Conservation (phyloP, 306 rosid species). For the Pyrus bretschneideri region DNA sequence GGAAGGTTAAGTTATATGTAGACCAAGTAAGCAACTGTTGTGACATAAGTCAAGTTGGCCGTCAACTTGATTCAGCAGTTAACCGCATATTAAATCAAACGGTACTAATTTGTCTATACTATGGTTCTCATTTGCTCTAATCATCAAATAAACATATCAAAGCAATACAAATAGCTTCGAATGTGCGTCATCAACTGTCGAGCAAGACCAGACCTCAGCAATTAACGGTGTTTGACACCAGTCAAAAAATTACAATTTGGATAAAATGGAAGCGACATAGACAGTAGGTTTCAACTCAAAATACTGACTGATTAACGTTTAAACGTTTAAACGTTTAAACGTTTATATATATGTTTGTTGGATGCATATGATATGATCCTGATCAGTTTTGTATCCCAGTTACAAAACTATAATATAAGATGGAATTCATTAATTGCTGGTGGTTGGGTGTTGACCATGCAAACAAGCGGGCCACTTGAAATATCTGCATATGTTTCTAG, state of each 20-base stretch:
- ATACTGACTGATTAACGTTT: too few relatives aligned
- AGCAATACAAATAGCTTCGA: not conserved
- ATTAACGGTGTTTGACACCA: not conserved
- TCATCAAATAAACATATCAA: too few relatives aligned
- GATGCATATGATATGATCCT: not conserved
- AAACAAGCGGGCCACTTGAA: not conserved
- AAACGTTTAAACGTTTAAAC: too few relatives aligned
- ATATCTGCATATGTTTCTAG: not conserved
- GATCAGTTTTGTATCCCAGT: not conserved
- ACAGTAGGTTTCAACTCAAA: too few relatives aligned
- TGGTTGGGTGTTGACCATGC: not conserved
- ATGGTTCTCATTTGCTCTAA: too few relatives aligned
- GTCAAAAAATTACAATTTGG: not conserved
- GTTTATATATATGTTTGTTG: not conserved
- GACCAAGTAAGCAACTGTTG: too few relatives aligned
- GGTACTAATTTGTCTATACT: too few relatives aligned
- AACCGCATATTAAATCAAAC: too few relatives aligned
- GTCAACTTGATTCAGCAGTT: too few relatives aligned
- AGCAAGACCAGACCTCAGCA: not conserved
- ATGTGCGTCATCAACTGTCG: not conserved
- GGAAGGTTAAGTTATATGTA: too few relatives aligned
- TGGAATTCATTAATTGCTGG: not conserved
- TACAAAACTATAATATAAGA: not conserved
- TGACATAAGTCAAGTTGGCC: too few relatives aligned
- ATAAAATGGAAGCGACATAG: too few relatives aligned